Evolutionary conservation across 73 alveolate species (phyloP).

Genomic region (Blepharisma japonicum): DNA sequence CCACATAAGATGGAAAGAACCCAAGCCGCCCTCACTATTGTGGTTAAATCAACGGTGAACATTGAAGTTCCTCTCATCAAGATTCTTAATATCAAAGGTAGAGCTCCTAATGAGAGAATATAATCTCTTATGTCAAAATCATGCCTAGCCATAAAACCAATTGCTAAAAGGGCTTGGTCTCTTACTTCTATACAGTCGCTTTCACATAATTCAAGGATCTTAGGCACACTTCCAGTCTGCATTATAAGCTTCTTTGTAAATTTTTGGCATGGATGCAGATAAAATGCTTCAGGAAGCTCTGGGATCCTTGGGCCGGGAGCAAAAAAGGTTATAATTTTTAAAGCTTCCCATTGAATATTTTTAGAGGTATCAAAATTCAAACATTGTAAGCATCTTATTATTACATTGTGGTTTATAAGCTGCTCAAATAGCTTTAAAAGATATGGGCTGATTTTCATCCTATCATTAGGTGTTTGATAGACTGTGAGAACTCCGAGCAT

Average conservation of each 20-base stretch:
- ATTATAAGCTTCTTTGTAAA: background rate
- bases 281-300: background rate
- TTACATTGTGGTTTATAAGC: background rate
- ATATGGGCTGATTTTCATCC: background rate
- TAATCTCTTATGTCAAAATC: background rate
- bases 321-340: background rate
- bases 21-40: slow-evolving; percentile 18
- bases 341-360: background rate
- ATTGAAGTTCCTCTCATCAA: background rate
- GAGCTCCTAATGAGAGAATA: background rate
- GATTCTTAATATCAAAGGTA: background rate
- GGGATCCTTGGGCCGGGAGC: slow-evolving; percentile 19
- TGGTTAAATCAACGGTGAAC: background rate
- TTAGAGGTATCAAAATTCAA: background rate
- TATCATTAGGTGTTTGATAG: background rate
- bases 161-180: background rate
- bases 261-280: background rate
- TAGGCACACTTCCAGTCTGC: background rate
- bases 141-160: slow-evolving; percentile 20
- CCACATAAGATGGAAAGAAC: slow-evolving; percentile 1
- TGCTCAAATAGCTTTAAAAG: slow-evolving; percentile 1
- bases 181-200: slow-evolving; percentile 11
- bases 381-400: background rate
- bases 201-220: background rate
- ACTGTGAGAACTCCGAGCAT: slow-evolving; percentile 11